phyloP scores from a whole-genome alignment of 352 stramenopile genomes.

The Pilasporangium apinafurcum region DNA sequence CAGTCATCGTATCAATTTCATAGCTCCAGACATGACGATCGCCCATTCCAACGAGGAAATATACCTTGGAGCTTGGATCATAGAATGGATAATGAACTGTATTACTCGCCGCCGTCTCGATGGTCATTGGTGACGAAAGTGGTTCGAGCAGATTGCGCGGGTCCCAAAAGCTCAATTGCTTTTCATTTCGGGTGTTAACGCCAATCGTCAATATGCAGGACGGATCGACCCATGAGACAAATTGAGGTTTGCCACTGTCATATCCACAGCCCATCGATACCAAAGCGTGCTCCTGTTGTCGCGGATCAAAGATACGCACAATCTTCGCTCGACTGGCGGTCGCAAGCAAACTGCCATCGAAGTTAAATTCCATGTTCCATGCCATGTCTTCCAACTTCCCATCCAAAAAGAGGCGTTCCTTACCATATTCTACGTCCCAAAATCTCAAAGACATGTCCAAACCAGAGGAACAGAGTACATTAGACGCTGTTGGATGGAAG shows the following conservation, averaged over 20 bases:
- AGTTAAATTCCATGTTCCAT: constrained; percentile 71
- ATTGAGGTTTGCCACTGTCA: constrained; percentile 63
- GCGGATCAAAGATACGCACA: constrained; percentile 70
- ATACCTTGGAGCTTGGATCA: constrained; percentile 51
- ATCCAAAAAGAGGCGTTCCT: constrained; percentile 30
- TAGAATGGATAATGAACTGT: constrained; percentile 57
- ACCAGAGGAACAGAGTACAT: constrained; percentile 55
- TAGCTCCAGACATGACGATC: constrained; percentile 73
- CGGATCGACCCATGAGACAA: constrained; percentile 47
- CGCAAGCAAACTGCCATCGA: constrained; percentile 52
- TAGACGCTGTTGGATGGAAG: constrained; percentile 59
- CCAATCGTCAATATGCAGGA: constrained; percentile 46
- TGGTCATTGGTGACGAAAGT: constrained; percentile 22
- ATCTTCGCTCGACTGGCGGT: constrained; percentile 67
- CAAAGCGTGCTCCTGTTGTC: constrained; percentile 30
- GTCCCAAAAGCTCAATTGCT: constrained; percentile 71
- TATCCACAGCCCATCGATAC: constrained; percentile 65
- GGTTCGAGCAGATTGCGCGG: constrained; percentile 63
- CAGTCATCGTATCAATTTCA: constrained; percentile 36
- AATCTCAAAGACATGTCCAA: constrained; percentile 59
- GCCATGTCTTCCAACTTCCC: constrained; percentile 67
- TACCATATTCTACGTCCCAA: constrained; percentile 63
- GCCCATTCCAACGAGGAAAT: constrained; percentile 63
- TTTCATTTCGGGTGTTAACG: constrained; percentile 53
- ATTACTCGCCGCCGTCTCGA: constrained; percentile 32